These are phyloP conservation scores for Tolypocladium inflatum DNA, from an alignment of 2,329 filamentous ascomycete species.

Conservation along the genomic window DNA sequence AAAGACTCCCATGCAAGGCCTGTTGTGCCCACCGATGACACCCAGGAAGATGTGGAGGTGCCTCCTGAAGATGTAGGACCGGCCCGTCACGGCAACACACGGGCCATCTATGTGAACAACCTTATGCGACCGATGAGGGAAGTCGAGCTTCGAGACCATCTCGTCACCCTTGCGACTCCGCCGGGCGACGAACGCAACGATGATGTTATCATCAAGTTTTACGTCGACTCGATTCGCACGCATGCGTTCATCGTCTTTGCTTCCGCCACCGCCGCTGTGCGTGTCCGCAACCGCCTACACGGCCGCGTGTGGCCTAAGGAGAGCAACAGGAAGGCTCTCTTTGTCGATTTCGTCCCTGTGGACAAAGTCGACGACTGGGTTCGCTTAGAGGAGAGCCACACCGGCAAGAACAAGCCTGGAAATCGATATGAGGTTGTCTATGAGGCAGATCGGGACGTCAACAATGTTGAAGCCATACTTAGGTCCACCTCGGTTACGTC, in stretches of 20 bases:
- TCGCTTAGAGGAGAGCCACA: conserved; percentile 47
- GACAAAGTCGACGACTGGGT: conserved; percentile 69
- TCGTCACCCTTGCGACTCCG: conserved; percentile 58
- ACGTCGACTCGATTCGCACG: conserved; percentile 76
- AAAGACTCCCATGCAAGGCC: background rate
- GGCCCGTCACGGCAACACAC: conserved; percentile 61
- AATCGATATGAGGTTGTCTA: conserved; percentile 68
- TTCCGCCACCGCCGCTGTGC: conserved; percentile 59
- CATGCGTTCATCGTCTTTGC: conserved; percentile 76
- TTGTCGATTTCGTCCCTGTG: conserved; percentile 82
- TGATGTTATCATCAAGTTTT: conserved; percentile 54
- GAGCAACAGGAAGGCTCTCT: conserved; percentile 71
- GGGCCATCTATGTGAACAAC: conserved; percentile 79
- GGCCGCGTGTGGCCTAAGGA: conserved; percentile 79
- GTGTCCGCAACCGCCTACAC: conserved; percentile 70
- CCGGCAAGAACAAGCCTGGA: conserved; percentile 30
- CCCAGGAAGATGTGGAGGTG: conserved; percentile 19
- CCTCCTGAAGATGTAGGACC: conserved; percentile 34
- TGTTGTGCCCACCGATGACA: conserved; percentile 3
- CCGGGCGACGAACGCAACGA: conserved; percentile 40
- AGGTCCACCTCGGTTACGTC: conserved; percentile 3
- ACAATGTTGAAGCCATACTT: conserved; percentile 33
- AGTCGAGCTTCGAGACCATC: conserved; percentile 55
- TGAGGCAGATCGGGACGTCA: conserved; percentile 42
- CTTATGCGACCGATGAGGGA: conserved; percentile 80